phyloP scores from a whole-genome alignment of 805 yeast species.

The Sugiyamaella lignohabitans region DNA sequence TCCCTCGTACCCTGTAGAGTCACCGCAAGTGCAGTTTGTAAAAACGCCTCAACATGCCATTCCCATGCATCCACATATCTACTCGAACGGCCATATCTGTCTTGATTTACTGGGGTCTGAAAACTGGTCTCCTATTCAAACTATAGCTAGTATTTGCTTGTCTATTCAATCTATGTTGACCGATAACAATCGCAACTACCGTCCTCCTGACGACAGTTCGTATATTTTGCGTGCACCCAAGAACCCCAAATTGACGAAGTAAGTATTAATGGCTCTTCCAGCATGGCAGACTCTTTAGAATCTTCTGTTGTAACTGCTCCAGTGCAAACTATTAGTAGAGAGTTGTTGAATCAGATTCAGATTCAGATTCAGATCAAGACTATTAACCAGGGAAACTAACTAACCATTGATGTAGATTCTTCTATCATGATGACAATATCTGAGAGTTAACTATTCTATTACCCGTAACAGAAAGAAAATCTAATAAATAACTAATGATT shows the following conservation, averaged over 20 bases:
- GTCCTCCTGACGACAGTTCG: conserved; percentile 52
- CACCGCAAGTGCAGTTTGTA: conserved; percentile 54
- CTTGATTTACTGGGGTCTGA: conserved; percentile 53
- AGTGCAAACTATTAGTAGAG: too few relatives aligned
- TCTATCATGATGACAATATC: conserved; percentile 53
- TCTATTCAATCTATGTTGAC: conserved; percentile 62
- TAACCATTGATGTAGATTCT: too few relatives aligned
- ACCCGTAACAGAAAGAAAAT: too few relatives aligned
- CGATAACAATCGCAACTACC: conserved; percentile 38
- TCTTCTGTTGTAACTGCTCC: too few relatives aligned
- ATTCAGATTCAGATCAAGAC: too few relatives aligned
- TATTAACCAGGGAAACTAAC: too few relatives aligned
- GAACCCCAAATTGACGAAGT: conserved; percentile 43
- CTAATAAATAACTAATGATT: too few relatives aligned
- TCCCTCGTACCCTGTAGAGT: conserved; percentile 48
- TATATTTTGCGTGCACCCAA: conserved; percentile 50
- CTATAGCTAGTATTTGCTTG: conserved; percentile 33
- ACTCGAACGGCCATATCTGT: conserved; percentile 75
- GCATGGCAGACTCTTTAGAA: too few relatives aligned
- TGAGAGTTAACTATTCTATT: conserved; percentile 7
- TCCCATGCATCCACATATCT: conserved; percentile 70
- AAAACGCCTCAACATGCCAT: conserved; percentile 29
- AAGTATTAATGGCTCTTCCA: conserved; percentile 20
- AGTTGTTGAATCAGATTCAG: too few relatives aligned
- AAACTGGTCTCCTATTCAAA: conserved; percentile 65